Evolutionary conservation across 371 early-diverging fungal genomes (phyloP).

Genomic region (Zychaea mexicana): DNA sequence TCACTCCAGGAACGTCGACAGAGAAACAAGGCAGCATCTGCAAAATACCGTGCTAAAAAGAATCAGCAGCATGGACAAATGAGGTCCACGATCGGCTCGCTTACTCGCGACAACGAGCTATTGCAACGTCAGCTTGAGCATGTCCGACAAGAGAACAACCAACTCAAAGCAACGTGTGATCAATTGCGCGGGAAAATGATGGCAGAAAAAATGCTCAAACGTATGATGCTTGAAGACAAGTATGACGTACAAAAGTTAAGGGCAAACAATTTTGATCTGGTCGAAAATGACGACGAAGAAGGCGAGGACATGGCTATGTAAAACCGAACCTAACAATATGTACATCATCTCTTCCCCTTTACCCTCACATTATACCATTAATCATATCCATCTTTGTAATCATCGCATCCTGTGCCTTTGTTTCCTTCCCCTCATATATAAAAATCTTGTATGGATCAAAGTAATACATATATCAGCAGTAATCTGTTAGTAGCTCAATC

Average conservation of each 20-base stretch:
- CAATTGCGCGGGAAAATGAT: conserved; percentile 46
- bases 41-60: conserved; percentile 61
- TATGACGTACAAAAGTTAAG: not conserved
- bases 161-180: conserved; percentile 46
- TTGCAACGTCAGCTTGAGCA: conserved; percentile 45
- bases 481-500: no score
- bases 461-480: no score
- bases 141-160: conserved; percentile 40
- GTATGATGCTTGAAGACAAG: conserved; percentile 4
- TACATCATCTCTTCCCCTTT: no score
- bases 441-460: no score
- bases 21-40: conserved; percentile 58
- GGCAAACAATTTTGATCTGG: not conserved
- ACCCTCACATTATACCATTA: no score
- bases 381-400: not conserved
- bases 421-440: no score
- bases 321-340: not conserved
- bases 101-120: conserved; percentile 46
- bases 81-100: conserved; percentile 35
- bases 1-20: conserved; percentile 48
- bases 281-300: not conserved
- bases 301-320: not conserved
- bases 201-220: conserved; percentile 49
- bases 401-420: not conserved
- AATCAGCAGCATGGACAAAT: conserved; percentile 55